Evolutionary conservation across 139 green algal species (phyloP), one percentile per base, ranked within the genome.

Genomic region (Chlamydomonas sp.): DNA sequence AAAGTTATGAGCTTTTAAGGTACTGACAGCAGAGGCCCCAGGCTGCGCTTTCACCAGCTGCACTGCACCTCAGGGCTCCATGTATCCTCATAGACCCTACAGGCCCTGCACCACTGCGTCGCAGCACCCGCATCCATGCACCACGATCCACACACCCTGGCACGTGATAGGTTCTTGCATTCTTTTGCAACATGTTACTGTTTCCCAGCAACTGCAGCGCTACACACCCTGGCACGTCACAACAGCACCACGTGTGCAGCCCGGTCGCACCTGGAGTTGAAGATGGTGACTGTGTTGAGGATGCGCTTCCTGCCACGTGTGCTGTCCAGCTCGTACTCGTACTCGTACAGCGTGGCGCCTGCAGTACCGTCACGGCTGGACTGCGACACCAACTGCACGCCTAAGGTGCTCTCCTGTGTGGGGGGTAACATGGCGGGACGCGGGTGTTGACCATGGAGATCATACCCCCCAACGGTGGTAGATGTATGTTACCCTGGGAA

Each of bases 321-420:
- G 84, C 84, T 95, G 87, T 96, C 91, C 67, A 98, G 90, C n/a
- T 96, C 93, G 76, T 98, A 98, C 90, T 96, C 91, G 62, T 95
- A 97, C 15, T 94, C 87, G 78, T 96, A 96, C 61, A 95, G 77
- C 2, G 83, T 72, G 5, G 88, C 91, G 6, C 90, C 90, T 18
- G 18, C 84, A 16, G 63, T 73, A 15, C 78, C 69, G 14, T 17
- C 81, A 1, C 93, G 87, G 1, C 73, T 59, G 15, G 75, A 88
- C 61, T 91, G 77, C 12, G 31, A 15, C 71, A 97, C 7, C 82
- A 97, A 79, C 12, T 62, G 7, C 3, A 93, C 91, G 2, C 57
- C 85, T 61, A 96, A 83, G 1, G 95, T 97, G 91, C 95, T 97
- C 78, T 97, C 95, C 93, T 95, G 90, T 77, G 83, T 49, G 31